Evolutionary conservation across 1,139 yeast genomes (phyloP), one percentile per base, ranked within the genome.

Genomic region (Protomyces pachydermus): DNA sequence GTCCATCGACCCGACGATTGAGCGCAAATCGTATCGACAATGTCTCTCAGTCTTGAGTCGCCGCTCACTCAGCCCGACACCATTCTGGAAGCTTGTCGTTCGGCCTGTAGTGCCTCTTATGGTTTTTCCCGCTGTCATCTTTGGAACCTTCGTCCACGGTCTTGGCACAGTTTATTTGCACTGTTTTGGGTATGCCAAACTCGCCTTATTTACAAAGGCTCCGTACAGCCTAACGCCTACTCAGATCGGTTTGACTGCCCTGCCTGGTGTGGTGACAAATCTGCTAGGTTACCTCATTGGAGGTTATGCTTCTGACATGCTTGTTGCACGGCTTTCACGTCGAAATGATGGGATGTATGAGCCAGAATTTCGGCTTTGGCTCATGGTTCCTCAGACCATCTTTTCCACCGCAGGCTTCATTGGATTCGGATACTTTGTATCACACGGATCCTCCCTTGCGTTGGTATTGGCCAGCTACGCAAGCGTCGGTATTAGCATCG

Each of bases 141-240:
- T 79, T 70, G 82, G 85, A 0, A 77, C 86, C 0, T 70, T 84
- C 9, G 73, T 82, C 1, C 84, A 84, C 69, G 76, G 85, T 0
- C 77, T 84, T 66, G 83, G 86, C 10, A 85, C 84, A 32, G 85
- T 84, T 23, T 84, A 86, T 86, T 78, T 84, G 61, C 84, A 84
- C 72, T 82, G 83, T 57, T 80, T 84, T 56, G 81, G 86, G 1
- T 87, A 84, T 71, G 79, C 84, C 0, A 79, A 84, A 42, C 77
- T 84, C 2, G 78, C 79, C 14, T 80, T 83, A 35, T 84, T 84
- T 69, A 72, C 77, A 18, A 71, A 73, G 16, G 73, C 71, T 5
- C 83, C 83, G 0, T 84, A 84, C 72, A 73, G 76, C 18, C 83
- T 80, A 71, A 73, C 79, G 9, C 76, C 79, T 55, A 79, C 80